phyloP scores from a whole-genome alignment of 495 filamentous ascomycete species.

The Penicillium goetzii region DNA sequence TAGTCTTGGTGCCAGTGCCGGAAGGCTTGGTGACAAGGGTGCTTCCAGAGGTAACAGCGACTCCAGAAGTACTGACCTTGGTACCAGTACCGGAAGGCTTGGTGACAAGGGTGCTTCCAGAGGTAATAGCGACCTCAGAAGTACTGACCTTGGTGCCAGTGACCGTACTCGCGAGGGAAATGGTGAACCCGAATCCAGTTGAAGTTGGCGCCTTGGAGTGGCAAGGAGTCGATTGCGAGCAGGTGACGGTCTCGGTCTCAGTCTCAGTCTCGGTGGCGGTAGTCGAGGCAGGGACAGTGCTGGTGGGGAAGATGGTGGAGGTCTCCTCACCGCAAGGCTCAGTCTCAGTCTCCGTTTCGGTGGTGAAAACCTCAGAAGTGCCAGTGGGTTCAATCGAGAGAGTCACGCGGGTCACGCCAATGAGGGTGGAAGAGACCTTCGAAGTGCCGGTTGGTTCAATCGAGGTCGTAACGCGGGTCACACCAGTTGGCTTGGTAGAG shows the following conservation, averaged over 20 bases:
- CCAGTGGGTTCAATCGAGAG: not conserved
- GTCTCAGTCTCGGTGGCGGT: not conserved
- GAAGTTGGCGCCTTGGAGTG: not conserved
- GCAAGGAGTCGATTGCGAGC: not conserved
- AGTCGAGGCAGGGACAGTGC: too few species aligned
- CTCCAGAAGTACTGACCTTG: not conserved
- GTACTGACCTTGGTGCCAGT: not conserved
- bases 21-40: not conserved
- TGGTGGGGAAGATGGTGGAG: too few species aligned
- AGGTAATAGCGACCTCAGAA: not conserved
- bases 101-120: not conserved
- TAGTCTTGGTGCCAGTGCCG: not conserved
- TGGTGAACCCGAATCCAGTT: not conserved
- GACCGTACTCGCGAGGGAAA: not conserved
- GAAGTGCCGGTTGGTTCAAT: not conserved
- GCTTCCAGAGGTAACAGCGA: not conserved
- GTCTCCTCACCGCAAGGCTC: too few species aligned
- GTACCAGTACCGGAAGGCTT: not conserved
- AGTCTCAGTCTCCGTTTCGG: not conserved
- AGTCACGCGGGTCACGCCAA: constrained; percentile 1
- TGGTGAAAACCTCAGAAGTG: not conserved
- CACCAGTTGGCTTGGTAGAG: not conserved
- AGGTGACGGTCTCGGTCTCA: not conserved
- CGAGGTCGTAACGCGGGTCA: not conserved
- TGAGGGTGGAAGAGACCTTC: not conserved